Conservation (phyloP, 148 eudicot species). For the Suaeda aralocaspica region DNA sequence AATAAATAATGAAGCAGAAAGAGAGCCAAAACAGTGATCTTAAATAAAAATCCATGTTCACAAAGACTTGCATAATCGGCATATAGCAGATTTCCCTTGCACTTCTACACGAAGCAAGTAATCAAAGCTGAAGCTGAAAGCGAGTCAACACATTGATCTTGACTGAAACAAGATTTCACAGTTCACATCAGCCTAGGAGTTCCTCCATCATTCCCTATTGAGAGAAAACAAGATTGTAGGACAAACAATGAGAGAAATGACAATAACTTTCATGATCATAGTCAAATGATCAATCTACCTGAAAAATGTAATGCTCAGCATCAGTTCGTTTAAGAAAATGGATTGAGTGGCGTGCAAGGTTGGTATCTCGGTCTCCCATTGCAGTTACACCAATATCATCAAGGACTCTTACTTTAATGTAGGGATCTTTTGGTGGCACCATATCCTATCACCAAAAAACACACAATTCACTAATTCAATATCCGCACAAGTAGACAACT, state of each 20-base stretch:
- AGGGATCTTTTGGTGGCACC: slow-evolving; percentile 98
- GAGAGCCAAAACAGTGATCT: too few species aligned
- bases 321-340: slow-evolving; percentile 82
- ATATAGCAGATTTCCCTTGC: background rate
- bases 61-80: background rate
- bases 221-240: background rate
- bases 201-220: slow-evolving; percentile 86
- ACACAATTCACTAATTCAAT: background rate
- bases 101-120: background rate
- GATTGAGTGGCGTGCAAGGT: slow-evolving; percentile 80
- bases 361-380: slow-evolving; percentile 69
- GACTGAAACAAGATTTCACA: background rate
- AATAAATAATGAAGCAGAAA: too few species aligned
- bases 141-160: background rate
- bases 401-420: slow-evolving; percentile 84
- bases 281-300: slow-evolving; percentile 34
- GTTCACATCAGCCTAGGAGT: slow-evolving; percentile 50
- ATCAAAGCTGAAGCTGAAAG: background rate
- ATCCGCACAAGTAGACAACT: background rate
- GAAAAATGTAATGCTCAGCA: slow-evolving; percentile 86
- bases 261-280: background rate
- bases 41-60: too few species aligned
- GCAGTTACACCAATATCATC: slow-evolving; percentile 77
- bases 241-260: too few species aligned
- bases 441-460: slow-evolving; percentile 50